Base-by-base conservation (phyloP, 225 moss, liverwort and hornwort species). In the Rhytidiadelphus loreus region DNA sequence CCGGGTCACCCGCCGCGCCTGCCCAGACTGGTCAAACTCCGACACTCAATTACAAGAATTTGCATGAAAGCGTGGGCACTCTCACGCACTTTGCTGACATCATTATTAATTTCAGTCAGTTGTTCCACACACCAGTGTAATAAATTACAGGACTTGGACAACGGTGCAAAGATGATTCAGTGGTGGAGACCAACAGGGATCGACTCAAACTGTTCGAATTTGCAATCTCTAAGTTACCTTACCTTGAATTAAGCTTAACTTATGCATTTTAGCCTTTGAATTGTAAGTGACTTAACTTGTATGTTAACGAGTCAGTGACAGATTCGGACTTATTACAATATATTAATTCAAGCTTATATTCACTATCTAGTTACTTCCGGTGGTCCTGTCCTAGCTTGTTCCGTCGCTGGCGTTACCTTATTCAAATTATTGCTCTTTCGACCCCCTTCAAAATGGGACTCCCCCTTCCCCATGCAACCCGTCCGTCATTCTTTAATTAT, bases 391-490 rank as follows among this genome's bases (percentile, higher is more conserved):
- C 43, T n/a, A n/a, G n/a, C n/a, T 29, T 48, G 35, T 35, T 26
- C 50, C 82, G 65, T 50, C 83, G 14, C 53, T 44, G 75, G 13
- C 53, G 66, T 13, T 71, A n/a, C n/a, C n/a, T n/a, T n/a, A 33
- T 79, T 74, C 74, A 87, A 89, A 91, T 87, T 80, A 91, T 91
- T 91, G 89, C 89, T 53, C 50, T 15, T 57, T 14, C 16, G 66
- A 65, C 58, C 83, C 65, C 1, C 22, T 83, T 62, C 44, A 63
- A 86, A 62, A 82, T 85, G 85, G 82, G 85, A 77, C 43, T 32
- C 72, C 33, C 78, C 58, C 82, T 81, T 13, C 75, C 85, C 81
- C 43, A 85, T 77, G 91, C 88, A 75, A 39, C 43, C 73, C 62
- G 53, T 69, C 58, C 50, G 64, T 65, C 90, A 21, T 62, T 71